Percentiles rank a stretch among this genome's conserved stretches.
These are phyloP conservation scores for Clitopilus hobsonii DNA, from an alignment of 768 basidiomycete species.

Conservation along the genomic window DNA sequence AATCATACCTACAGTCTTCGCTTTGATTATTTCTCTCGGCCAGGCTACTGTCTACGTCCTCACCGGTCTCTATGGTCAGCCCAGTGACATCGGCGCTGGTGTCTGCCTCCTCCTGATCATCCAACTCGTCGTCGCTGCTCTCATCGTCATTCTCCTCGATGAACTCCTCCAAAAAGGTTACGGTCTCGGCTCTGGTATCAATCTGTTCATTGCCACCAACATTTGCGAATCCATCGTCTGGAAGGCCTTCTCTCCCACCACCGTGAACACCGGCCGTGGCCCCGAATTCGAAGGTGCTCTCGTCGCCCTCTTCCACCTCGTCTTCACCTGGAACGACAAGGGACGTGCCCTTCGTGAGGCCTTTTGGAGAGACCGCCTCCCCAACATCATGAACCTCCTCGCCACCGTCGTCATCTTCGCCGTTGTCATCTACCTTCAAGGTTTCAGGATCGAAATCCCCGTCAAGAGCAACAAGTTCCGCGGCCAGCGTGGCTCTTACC, in stretches of 20 bases:
- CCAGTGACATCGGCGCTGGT: conserved; percentile 89
- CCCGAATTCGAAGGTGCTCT: conserved; percentile 98
- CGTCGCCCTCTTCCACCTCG: conserved; percentile 92
- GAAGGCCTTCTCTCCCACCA: conserved; percentile 99
- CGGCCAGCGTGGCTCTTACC: conserved; percentile 94
- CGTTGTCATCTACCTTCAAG: conserved; percentile 96
- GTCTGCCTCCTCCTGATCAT: conserved; percentile 96
- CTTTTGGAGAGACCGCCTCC: conserved; percentile 95
- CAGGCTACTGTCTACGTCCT: conserved; percentile 97
- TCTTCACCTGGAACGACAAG: conserved; percentile 99
- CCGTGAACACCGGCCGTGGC: conserved; percentile 95
- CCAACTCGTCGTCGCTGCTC: conserved; percentile 88
- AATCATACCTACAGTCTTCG: conserved; percentile 65
- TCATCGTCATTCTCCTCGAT: conserved; percentile 97
- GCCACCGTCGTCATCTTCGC: conserved; percentile 91
- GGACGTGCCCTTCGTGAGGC: conserved; percentile 95
- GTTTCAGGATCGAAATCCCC: conserved; percentile 97
- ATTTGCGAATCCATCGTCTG: conserved; percentile 99
- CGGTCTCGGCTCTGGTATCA: conserved; percentile 97
- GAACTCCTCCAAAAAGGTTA: conserved; percentile 99
- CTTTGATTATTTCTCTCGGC: conserved; percentile 92
- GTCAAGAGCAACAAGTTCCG: conserved; percentile 96
- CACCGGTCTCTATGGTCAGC: conserved; percentile 94
- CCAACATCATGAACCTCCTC: conserved; percentile 96
- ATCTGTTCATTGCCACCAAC: conserved; percentile 99